Conservation (phyloP, 495 filamentous ascomycete genomes). For the Astrothelium macrocarpum region DNA sequence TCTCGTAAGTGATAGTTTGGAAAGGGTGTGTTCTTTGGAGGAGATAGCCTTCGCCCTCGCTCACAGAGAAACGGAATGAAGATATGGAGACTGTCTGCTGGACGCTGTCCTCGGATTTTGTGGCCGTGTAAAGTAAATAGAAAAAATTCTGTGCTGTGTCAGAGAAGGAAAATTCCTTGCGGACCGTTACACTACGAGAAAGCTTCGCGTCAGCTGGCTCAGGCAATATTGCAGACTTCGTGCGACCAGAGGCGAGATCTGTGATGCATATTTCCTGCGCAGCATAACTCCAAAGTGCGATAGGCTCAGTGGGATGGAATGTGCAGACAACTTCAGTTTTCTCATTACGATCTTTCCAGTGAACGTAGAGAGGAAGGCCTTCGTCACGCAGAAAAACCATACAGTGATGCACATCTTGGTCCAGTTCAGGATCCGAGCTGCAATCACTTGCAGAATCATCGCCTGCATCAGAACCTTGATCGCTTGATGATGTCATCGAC, state of each 20-base stretch:
- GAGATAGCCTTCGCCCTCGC: background rate
- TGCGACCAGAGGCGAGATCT: background rate
- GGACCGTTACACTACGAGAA: background rate
- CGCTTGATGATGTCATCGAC: background rate
- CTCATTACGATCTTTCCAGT: background rate
- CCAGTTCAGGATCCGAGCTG: background rate
- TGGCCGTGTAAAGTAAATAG: constrained; percentile 9
- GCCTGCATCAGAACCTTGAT: background rate
- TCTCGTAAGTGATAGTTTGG: constrained; percentile 7
- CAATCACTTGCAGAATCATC: background rate
- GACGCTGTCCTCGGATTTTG: background rate
- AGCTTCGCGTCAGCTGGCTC: constrained; percentile 12
- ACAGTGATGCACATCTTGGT: background rate
- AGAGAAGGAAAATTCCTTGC: constrained; percentile 12
- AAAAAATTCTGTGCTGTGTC: background rate
- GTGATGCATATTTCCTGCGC: background rate
- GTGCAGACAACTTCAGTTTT: background rate
- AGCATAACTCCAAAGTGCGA: constrained; percentile 7
- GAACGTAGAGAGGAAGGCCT: background rate
- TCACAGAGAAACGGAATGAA: background rate
- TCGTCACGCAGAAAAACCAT: background rate
- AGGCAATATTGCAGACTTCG: background rate
- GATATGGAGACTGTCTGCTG: background rate
- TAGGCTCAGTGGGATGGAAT: background rate
- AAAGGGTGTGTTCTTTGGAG: constrained; percentile 7